These are phyloP conservation scores for Bryum argenteum DNA, from an alignment of 225 moss, liverwort and hornwort species.

Conservation along the genomic window DNA sequence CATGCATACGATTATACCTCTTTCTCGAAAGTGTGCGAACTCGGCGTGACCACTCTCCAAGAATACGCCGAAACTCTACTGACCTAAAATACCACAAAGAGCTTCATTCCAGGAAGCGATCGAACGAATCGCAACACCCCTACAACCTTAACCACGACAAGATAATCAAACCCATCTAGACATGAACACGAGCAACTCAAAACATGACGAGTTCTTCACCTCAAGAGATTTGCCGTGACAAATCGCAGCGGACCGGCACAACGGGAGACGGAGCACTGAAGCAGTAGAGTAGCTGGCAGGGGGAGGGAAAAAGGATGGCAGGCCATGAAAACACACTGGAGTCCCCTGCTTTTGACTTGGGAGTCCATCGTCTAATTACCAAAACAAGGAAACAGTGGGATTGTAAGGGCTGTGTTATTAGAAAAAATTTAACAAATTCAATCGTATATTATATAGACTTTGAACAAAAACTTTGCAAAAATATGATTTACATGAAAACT, in stretches of 20 bases:
- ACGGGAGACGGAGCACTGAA: neutral
- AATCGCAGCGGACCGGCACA: neutral
- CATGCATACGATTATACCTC: neutral
- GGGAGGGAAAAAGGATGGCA: conserved; percentile 2
- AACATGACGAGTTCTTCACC: conserved; percentile 4
- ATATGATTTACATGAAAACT: too few relatives aligned
- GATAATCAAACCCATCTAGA: neutral
- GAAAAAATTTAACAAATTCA: too few relatives aligned
- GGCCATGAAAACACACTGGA: conserved; percentile 9
- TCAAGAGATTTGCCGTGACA: neutral
- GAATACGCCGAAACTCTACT: conserved; percentile 33
- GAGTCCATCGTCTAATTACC: too few relatives aligned
- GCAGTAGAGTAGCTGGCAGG: conserved; percentile 6
- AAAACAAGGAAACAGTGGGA: too few relatives aligned
- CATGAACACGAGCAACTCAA: neutral
- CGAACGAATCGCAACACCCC: neutral
- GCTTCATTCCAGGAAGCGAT: conserved; percentile 1
- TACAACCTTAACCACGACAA: neutral
- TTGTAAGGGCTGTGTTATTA: too few relatives aligned
- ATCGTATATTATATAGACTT: too few relatives aligned
- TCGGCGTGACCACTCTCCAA: conserved; percentile 1
- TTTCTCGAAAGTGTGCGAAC: neutral
- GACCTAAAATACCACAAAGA: conserved; percentile 28
- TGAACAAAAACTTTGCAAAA: too few relatives aligned
- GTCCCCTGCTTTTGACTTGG: neutral